Evolutionary conservation across 495 filamentous ascomycete genomes (phyloP).

Genomic region (Amphirosellinia nigrospora): DNA sequence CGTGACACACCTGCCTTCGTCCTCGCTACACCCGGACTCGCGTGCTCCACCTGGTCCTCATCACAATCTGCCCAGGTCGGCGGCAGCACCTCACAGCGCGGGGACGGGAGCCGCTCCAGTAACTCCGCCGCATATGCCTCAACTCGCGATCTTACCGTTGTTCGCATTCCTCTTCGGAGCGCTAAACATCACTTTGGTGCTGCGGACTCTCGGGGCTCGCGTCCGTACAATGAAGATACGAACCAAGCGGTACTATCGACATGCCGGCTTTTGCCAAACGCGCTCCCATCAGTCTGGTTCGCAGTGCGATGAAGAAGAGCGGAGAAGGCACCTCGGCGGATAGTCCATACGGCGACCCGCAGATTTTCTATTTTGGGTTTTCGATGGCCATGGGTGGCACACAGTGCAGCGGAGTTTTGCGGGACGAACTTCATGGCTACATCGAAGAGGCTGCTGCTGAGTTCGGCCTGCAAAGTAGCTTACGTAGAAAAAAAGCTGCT

Average conservation of each 20-base stretch:
- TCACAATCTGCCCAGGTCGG: slow-evolving; percentile 84
- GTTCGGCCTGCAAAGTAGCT: slow-evolving; percentile 76
- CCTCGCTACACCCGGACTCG: slow-evolving; percentile 90
- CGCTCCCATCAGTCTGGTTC: slow-evolving; percentile 71
- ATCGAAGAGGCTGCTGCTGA: slow-evolving; percentile 77
- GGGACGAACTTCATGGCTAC: slow-evolving; percentile 84
- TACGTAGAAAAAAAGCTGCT: slow-evolving; percentile 45
- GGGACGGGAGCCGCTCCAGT: slow-evolving; percentile 59
- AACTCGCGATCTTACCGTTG: slow-evolving; percentile 85
- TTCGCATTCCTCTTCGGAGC: slow-evolving; percentile 91
- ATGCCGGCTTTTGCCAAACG: slow-evolving; percentile 91
- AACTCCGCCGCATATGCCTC: slow-evolving; percentile 59
- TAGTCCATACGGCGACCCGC: slow-evolving; percentile 82
- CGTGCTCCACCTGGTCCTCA: slow-evolving; percentile 63
- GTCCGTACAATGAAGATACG: slow-evolving; percentile 90
- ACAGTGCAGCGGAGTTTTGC: slow-evolving; percentile 86
- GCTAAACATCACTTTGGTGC: slow-evolving; percentile 97
- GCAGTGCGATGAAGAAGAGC: slow-evolving; percentile 43
- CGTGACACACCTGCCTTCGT: slow-evolving; percentile 91
- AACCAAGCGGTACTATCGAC: slow-evolving; percentile 91
- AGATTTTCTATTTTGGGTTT: slow-evolving; percentile 98
- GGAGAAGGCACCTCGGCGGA: slow-evolving; percentile 69
- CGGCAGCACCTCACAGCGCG: slow-evolving; percentile 77
- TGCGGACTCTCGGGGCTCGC: slow-evolving; percentile 75
- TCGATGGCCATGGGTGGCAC: slow-evolving; percentile 95